Percentiles rank a stretch among this genome's conserved stretches.
Conservation (phyloP, 805 yeast genomes). For the Starmera caribaea region DNA sequence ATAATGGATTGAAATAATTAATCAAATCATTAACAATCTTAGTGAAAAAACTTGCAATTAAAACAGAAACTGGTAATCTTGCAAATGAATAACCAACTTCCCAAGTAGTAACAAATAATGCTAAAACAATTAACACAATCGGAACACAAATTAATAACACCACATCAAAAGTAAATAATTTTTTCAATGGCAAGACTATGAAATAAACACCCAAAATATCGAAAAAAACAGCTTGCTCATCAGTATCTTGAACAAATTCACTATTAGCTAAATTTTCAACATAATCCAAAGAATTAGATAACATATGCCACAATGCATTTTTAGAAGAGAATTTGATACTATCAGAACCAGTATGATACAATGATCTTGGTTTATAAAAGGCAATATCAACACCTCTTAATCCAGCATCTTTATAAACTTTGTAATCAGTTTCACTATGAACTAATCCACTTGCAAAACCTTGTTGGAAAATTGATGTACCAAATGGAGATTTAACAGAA, state of each 20-base stretch:
- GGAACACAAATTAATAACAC: slow-evolving; percentile 48
- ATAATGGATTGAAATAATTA: slow-evolving; percentile 32
- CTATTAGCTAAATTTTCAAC: slow-evolving; percentile 34
- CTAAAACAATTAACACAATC: slow-evolving; percentile 34
- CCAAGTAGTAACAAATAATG: slow-evolving; percentile 42
- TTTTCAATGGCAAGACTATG: slow-evolving; percentile 40
- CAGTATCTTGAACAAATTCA: slow-evolving; percentile 21
- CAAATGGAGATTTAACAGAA: slow-evolving; percentile 60
- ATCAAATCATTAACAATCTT: slow-evolving; percentile 30
- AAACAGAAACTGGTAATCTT: slow-evolving; percentile 52
- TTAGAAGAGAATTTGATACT: slow-evolving; percentile 52
- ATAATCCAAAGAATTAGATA: slow-evolving; percentile 58
- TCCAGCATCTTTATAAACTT: slow-evolving; percentile 56
- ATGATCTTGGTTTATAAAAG: slow-evolving; percentile 73
- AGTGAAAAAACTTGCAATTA: slow-evolving; percentile 31
- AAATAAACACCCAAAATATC: slow-evolving; percentile 55
- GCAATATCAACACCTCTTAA: slow-evolving; percentile 86
- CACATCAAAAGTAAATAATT: slow-evolving; percentile 42
- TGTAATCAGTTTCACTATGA: slow-evolving; percentile 79
- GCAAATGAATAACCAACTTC: slow-evolving; percentile 34
- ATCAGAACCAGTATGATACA: slow-evolving; percentile 76
- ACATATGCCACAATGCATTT: slow-evolving; percentile 80
- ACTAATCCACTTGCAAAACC: slow-evolving; percentile 70
- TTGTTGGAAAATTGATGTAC: slow-evolving; percentile 71
- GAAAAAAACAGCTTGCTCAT: slow-evolving; percentile 47